Evolutionary conservation across 140 eudicot genomes (phyloP).

Genomic region (Erigeron philadelphicus): DNA sequence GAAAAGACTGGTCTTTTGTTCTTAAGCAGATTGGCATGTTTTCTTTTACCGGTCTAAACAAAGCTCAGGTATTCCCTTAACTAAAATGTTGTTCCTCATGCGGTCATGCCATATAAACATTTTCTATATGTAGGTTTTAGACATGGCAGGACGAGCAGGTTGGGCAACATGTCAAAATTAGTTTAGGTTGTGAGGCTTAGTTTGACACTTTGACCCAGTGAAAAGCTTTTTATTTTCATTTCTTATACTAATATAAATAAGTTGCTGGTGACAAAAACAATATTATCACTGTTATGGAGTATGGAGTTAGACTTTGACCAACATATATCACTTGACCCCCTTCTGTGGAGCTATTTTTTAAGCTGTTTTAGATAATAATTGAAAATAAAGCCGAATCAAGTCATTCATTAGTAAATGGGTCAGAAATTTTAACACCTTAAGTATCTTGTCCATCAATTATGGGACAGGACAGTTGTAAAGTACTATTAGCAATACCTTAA

Average conservation of each 20-base stretch:
- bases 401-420: too few relatives aligned
- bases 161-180: not conserved
- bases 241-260: not conserved
- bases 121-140: not conserved
- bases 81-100: not conserved
- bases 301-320: too few relatives aligned
- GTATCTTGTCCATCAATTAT: not conserved
- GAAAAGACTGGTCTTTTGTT: conserved; percentile 91
- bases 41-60: conserved; percentile 90
- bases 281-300: too few relatives aligned
- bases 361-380: too few relatives aligned
- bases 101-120: not conserved
- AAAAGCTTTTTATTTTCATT: not conserved
- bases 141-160: not conserved
- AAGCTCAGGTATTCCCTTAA: conserved; percentile 61
- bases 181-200: not conserved
- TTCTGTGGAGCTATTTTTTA: too few relatives aligned
- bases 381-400: too few relatives aligned
- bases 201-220: conserved; percentile 3
- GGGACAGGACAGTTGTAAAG: not conserved
- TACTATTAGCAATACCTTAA: not conserved
- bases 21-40: conserved; percentile 98
- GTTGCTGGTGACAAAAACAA: not conserved
- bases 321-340: too few relatives aligned
- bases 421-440: too few relatives aligned